These are phyloP conservation scores for Buddleja alternifolia DNA, from an alignment of 257 asterid species.

Conservation along the genomic window DNA sequence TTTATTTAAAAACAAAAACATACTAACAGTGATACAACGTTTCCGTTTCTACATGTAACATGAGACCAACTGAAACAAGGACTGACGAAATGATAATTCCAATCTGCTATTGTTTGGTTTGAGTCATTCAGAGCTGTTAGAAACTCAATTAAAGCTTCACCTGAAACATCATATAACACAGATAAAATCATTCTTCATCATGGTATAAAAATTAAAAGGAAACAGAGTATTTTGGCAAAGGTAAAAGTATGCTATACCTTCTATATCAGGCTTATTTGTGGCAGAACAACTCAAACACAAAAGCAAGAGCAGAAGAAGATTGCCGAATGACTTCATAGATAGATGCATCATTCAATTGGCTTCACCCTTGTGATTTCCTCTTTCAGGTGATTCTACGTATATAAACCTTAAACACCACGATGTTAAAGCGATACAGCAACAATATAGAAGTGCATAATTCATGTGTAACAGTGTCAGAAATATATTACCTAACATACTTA, in stretches of 20 bases:
- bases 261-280: conserved; percentile 57
- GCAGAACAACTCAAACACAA: conserved; percentile 44
- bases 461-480: too few relatives aligned
- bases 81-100: conserved; percentile 72
- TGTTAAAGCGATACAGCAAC: not conserved
- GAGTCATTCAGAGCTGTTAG: conserved; percentile 67
- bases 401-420: conserved; percentile 14
- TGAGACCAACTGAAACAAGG: conserved; percentile 92
- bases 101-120: conserved; percentile 48
- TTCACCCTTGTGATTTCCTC: conserved; percentile 33
- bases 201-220: too few relatives aligned
- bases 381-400: conserved; percentile 15
- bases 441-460: too few relatives aligned
- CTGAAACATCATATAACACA: conserved; percentile 45
- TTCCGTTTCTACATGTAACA: conserved; percentile 73
- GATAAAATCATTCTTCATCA: not conserved
- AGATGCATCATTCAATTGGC: conserved; percentile 23
- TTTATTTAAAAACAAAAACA: too few relatives aligned
- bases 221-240: not conserved
- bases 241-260: conserved; percentile 46
- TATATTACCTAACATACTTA: too few relatives aligned
- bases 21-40: conserved; percentile 72
- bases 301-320: conserved; percentile 43
- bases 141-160: conserved; percentile 69
- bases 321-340: conserved; percentile 32